phyloP scores from a whole-genome alignment of 768 basidiomycete species.

The Xerocomus spinulosus region DNA sequence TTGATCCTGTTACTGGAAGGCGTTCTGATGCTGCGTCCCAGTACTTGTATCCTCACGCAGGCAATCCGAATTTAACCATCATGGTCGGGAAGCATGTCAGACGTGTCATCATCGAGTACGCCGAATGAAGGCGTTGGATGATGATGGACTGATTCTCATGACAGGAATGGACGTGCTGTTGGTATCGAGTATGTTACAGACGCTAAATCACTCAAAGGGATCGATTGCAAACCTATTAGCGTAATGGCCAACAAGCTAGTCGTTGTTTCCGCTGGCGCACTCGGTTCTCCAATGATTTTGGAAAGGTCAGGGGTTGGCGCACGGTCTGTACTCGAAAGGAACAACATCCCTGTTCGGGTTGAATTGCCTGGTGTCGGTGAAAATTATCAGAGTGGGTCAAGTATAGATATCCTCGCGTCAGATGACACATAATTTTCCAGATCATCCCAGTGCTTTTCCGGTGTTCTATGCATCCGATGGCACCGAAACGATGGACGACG shows the following conservation, averaged over 20 bases:
- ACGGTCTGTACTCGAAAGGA: conserved; percentile 23
- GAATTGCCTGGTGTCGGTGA: conserved; percentile 42
- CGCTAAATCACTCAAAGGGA: conserved; percentile 19
- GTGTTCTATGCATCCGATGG: conserved; percentile 40
- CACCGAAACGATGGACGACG: conserved; percentile 43
- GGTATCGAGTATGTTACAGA: conserved; percentile 36
- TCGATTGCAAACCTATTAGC: neutral
- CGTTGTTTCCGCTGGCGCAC: conserved; percentile 36
- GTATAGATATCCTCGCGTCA: neutral
- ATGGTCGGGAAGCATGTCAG: conserved; percentile 32
- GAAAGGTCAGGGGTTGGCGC: conserved; percentile 48
- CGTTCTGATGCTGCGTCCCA: conserved; percentile 33
- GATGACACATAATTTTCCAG: conserved; percentile 1
- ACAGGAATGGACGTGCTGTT: conserved; percentile 32
- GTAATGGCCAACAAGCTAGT: conserved; percentile 34
- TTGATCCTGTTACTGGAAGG: conserved; percentile 39
- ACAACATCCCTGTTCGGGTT: conserved; percentile 28
- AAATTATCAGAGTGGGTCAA: conserved; percentile 34
- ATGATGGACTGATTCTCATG: neutral
- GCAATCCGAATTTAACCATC: conserved; percentile 29
- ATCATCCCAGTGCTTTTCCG: conserved; percentile 27
- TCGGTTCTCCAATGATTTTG: conserved; percentile 47
- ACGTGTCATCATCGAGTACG: conserved; percentile 36
- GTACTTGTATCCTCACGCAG: conserved; percentile 34
- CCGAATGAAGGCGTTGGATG: neutral